Percentiles rank a stretch among this genome's conserved stretches.
phyloP scores from a whole-genome alignment of 2,329 filamentous ascomycete genomes.

The Neonectria faginata region DNA sequence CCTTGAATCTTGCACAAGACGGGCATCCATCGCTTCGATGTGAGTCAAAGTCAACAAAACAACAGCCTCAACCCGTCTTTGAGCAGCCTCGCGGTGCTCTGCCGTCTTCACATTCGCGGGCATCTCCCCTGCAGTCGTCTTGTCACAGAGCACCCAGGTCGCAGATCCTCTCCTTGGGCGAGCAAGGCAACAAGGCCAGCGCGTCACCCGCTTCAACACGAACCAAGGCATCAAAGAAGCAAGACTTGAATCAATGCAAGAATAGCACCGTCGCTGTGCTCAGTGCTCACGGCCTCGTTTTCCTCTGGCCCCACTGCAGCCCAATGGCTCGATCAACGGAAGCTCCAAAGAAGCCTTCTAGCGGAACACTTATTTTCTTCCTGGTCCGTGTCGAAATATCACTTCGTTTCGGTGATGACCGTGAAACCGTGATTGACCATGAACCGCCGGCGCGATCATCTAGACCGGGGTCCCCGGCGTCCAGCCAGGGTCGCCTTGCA shows the following conservation, averaged over 20 bases:
- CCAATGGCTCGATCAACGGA: conserved; percentile 19
- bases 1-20: conserved; percentile 27
- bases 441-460: conserved; percentile 21
- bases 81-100: background rate
- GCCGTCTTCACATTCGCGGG: background rate
- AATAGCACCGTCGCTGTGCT: background rate
- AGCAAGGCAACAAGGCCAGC: conserved; percentile 3
- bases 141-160: conserved; percentile 2
- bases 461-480: conserved; percentile 36
- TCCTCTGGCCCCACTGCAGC: background rate
- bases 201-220: conserved; percentile 5
- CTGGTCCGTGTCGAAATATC: conserved; percentile 11
- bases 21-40: conserved; percentile 17
- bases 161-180: conserved; percentile 14
- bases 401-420: conserved; percentile 39
- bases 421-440: conserved; percentile 39
- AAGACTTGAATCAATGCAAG: background rate
- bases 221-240: conserved; percentile 10
- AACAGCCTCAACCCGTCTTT: conserved; percentile 1
- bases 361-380: conserved; percentile 6
- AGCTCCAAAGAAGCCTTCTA: conserved; percentile 34
- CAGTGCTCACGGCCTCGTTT: background rate
- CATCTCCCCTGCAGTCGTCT: conserved; percentile 15
- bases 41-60: conserved; percentile 20
- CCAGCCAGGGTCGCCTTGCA: conserved; percentile 11